These are phyloP conservation scores for Serendipita sp. DNA, from an alignment of 1,284 basidiomycete species.

Conservation along the genomic window DNA sequence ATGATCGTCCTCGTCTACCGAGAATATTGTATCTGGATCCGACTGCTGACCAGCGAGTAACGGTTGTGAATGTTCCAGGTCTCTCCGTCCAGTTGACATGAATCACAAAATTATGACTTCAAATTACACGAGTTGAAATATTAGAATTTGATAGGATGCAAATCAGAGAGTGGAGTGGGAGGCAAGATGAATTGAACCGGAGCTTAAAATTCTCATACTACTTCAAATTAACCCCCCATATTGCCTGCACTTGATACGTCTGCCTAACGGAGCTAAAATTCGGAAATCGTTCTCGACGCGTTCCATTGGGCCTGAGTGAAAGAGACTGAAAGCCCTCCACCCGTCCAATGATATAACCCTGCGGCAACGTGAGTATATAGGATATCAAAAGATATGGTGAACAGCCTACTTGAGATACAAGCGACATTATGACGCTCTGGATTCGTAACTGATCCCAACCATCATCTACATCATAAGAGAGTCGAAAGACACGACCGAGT, in stretches of 20 bases:
- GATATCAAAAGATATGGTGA: background rate
- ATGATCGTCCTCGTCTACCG: conserved; percentile 14
- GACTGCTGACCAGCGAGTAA: background rate
- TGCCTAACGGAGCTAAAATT: background rate
- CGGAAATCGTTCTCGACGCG: background rate
- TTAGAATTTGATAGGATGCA: background rate
- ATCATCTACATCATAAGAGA: background rate
- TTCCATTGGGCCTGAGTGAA: background rate
- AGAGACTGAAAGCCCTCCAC: background rate
- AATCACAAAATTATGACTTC: background rate
- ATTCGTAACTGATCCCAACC: background rate
- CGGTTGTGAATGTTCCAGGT: background rate
- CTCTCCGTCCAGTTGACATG: background rate
- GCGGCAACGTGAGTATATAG: background rate
- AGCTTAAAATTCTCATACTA: background rate
- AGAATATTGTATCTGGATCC: conserved; percentile 12
- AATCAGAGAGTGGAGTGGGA: background rate
- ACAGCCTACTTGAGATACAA: background rate
- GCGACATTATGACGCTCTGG: background rate
- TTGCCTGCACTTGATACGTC: background rate
- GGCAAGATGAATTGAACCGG: background rate
- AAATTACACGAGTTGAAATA: background rate
- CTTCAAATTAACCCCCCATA: conserved; percentile 5
- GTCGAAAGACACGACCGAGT: background rate
- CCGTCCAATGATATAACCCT: conserved; percentile 4